Evolutionary conservation across 2,329 filamentous ascomycete genomes (phyloP).

Genomic region (Tolypocladium album): DNA sequence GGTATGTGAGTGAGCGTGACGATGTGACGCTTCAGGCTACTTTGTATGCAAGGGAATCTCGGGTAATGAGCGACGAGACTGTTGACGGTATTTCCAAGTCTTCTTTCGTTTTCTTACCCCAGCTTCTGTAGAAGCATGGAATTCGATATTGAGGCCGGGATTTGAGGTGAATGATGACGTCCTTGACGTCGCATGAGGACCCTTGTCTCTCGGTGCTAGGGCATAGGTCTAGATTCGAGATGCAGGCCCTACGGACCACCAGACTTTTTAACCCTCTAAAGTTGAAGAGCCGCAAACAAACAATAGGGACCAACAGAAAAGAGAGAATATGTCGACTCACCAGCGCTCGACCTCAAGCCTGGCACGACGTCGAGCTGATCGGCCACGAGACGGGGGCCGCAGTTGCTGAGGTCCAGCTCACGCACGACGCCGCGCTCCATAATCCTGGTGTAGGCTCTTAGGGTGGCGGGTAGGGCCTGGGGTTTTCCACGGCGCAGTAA

Average conservation of each 20-base stretch:
- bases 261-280: too few relatives aligned
- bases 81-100: not conserved
- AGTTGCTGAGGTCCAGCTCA: conserved; percentile 40
- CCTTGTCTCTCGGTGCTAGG: not conserved
- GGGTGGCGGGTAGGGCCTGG: not conserved
- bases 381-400: conserved; percentile 35
- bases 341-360: conserved; percentile 47
- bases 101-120: too few relatives aligned
- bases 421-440: conserved; percentile 27
- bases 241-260: not conserved
- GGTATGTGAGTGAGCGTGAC: not conserved
- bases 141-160: not conserved
- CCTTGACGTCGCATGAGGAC: not conserved
- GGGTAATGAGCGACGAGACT: not conserved
- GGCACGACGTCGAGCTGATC: conserved; percentile 47
- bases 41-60: not conserved
- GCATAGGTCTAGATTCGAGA: not conserved
- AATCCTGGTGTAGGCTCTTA: not conserved
- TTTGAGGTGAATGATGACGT: not conserved
- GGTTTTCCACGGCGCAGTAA: not conserved
- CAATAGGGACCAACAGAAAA: conserved; percentile 1
- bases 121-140: not conserved
- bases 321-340: conserved; percentile 28
- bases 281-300: not conserved
- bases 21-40: not conserved